phyloP scores from a whole-genome alignment of 2,329 filamentous ascomycete genomes.

The Salinomyces thailandicus region DNA sequence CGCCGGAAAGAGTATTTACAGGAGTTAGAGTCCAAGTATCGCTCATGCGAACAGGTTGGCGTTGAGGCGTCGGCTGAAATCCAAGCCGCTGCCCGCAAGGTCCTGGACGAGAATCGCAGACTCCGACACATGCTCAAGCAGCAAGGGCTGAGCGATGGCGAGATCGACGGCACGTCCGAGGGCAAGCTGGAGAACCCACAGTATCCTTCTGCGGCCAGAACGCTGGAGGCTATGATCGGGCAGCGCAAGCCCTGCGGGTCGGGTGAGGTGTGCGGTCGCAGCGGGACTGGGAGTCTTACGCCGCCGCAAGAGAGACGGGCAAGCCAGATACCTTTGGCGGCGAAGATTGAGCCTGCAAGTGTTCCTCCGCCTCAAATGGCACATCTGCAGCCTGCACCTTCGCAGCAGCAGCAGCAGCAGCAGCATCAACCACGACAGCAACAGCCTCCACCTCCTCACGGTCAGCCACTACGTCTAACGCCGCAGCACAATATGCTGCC shows the following conservation, averaged over 20 bases:
- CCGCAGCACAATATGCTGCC: not conserved
- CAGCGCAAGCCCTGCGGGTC: conserved; percentile 6
- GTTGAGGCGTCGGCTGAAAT: conserved; percentile 61
- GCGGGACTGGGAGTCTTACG: not conserved
- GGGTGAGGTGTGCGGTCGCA: conserved; percentile 1
- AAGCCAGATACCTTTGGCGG: not conserved
- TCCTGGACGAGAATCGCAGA: conserved; percentile 58
- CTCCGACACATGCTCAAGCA: conserved; percentile 50
- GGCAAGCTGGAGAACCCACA: conserved; percentile 4
- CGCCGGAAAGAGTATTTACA: conserved; percentile 63
- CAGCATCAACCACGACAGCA: not conserved
- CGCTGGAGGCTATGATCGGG: conserved; percentile 9
- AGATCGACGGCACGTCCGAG: conserved; percentile 34
- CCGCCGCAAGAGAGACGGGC: not conserved
- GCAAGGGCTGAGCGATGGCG: conserved; percentile 47
- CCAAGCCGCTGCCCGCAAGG: conserved; percentile 56
- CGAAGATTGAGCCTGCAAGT: not conserved
- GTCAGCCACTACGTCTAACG: not conserved
- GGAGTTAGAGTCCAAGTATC: conserved; percentile 56
- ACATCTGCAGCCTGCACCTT: not conserved
- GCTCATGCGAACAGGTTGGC: conserved; percentile 53
- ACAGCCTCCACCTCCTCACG: not conserved
- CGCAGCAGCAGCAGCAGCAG: not conserved
- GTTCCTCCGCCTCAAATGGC: not conserved
- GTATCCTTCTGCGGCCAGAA: conserved; percentile 5